A percentile compares a stretch with the other conserved stretches of the same genome.
These are phyloP conservation scores for Atkinsonella hypoxylon DNA, from an alignment of 2,329 filamentous ascomycete genomes.

Conservation along the genomic window DNA sequence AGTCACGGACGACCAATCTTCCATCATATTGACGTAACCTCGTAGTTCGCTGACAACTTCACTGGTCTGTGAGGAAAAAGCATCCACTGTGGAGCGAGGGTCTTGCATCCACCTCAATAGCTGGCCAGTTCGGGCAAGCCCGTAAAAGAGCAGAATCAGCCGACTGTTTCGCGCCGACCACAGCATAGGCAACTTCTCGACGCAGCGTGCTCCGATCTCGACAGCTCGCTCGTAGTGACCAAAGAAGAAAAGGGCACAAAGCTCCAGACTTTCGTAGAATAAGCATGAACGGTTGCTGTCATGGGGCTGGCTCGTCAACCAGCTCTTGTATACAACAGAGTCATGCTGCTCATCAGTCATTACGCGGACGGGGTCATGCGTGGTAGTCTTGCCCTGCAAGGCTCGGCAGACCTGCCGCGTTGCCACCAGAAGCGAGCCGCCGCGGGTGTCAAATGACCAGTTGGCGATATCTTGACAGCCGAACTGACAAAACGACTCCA, in stretches of 20 bases:
- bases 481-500: slow-evolving; percentile 59
- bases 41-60: slow-evolving; percentile 41
- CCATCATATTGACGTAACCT: slow-evolving; percentile 46
- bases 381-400: slow-evolving; percentile 60
- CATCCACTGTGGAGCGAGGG: slow-evolving; percentile 29
- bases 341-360: slow-evolving; percentile 60
- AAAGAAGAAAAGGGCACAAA: slow-evolving; percentile 50
- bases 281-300: slow-evolving; percentile 53
- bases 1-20: slow-evolving; percentile 50
- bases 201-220: slow-evolving; percentile 39
- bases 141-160: slow-evolving; percentile 47
- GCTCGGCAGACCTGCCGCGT: slow-evolving; percentile 56
- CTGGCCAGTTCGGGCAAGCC: slow-evolving; percentile 41
- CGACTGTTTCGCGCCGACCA: slow-evolving; percentile 50
- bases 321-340: slow-evolving; percentile 44
- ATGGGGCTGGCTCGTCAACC: slow-evolving; percentile 36
- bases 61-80: slow-evolving; percentile 29
- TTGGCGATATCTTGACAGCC: slow-evolving; percentile 62
- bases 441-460: slow-evolving; percentile 60
- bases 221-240: slow-evolving; percentile 49
- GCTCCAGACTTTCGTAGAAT: slow-evolving; percentile 56
- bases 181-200: slow-evolving; percentile 34
- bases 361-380: slow-evolving; percentile 37
- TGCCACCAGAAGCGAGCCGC: slow-evolving; percentile 56
- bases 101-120: slow-evolving; percentile 38